Percentiles rank a stretch among this genome's conserved stretches.
phyloP scores from a whole-genome alignment of 306 rosid species.

The Delonix regia region DNA sequence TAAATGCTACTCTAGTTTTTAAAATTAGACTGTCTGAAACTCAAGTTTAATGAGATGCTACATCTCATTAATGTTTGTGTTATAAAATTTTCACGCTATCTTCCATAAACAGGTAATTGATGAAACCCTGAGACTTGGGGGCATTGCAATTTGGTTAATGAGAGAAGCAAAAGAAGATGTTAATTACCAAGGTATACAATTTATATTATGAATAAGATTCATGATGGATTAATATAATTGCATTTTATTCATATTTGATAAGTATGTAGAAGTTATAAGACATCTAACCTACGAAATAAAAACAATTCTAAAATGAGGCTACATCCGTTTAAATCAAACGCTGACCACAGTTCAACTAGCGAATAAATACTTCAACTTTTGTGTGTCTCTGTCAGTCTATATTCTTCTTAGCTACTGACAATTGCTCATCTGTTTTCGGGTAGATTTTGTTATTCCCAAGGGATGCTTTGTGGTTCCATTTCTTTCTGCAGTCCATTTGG shows the following conservation, averaged over 20 bases:
- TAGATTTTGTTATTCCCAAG: conserved; percentile 81
- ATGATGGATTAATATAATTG: not conserved
- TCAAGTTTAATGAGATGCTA: conserved; percentile 27
- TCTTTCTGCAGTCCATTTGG: conserved; percentile 94
- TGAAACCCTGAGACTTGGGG: conserved; percentile 91
- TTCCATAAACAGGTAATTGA: conserved; percentile 71
- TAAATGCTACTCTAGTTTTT: not conserved
- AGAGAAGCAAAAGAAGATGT: conserved; percentile 91
- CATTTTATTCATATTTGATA: not conserved
- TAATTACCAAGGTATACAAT: conserved; percentile 68
- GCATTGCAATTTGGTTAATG: conserved; percentile 93
- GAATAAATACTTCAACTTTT: not conserved
- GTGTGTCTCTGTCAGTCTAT: not conserved
- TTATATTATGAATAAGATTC: not conserved
- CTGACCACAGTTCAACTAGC: not conserved
- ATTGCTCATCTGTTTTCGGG: conserved; percentile 21
- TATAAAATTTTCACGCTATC: conserved; percentile 2
- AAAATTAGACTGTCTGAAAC: not conserved
- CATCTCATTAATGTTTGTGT: conserved; percentile 1
- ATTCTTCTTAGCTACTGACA: not conserved
- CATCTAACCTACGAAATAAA: not conserved
- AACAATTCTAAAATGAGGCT: too few relatives aligned
- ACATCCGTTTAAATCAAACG: not conserved
- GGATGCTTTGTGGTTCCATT: conserved; percentile 96
- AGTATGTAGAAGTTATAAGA: not conserved